Percentiles rank a stretch among this genome's conserved stretches.
These are phyloP conservation scores for Helicostylum pulchrum DNA, from an alignment of 192 early-diverging fungal species.

Conservation along the genomic window DNA sequence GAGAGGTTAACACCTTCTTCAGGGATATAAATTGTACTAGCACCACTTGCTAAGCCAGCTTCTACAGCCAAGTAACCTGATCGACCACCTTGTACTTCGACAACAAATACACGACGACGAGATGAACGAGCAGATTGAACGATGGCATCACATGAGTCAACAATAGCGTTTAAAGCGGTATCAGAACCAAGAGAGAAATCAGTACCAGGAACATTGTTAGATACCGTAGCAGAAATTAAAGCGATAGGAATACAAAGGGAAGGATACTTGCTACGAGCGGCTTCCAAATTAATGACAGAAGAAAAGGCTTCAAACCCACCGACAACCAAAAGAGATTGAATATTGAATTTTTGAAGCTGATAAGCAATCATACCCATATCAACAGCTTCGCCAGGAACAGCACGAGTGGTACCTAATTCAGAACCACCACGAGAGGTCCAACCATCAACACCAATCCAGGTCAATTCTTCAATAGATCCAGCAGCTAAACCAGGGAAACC, in stretches of 20 bases:
- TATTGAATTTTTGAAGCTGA: conserved; percentile 86
- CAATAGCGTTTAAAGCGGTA: conserved; percentile 92
- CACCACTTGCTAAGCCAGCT: conserved; percentile 79
- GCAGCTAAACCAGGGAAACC: conserved; percentile 87
- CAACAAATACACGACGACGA: conserved; percentile 90
- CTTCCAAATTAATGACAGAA: conserved; percentile 66
- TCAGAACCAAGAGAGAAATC: conserved; percentile 92
- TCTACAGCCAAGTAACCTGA: conserved; percentile 89
- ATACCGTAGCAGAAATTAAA: conserved; percentile 89
- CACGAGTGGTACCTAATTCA: conserved; percentile 89
- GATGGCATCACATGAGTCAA: conserved; percentile 85
- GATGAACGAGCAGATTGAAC: conserved; percentile 89
- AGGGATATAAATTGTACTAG: conserved; percentile 88
- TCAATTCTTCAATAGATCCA: conserved; percentile 72
- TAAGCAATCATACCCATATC: conserved; percentile 83
- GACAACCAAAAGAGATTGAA: conserved; percentile 83
- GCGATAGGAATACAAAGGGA: conserved; percentile 94
- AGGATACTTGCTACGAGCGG: conserved; percentile 76
- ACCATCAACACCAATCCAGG: conserved; percentile 82
- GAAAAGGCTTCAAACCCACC: conserved; percentile 96
- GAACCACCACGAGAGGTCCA: conserved; percentile 92
- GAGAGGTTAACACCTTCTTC: conserved; percentile 83
- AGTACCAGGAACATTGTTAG: conserved; percentile 97
- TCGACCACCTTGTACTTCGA: conserved; percentile 95
- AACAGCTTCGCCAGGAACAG: conserved; percentile 74